These are phyloP conservation scores for Phytophthora ohioensis DNA, from an alignment of 352 stramenopile genomes.

Conservation along the genomic window DNA sequence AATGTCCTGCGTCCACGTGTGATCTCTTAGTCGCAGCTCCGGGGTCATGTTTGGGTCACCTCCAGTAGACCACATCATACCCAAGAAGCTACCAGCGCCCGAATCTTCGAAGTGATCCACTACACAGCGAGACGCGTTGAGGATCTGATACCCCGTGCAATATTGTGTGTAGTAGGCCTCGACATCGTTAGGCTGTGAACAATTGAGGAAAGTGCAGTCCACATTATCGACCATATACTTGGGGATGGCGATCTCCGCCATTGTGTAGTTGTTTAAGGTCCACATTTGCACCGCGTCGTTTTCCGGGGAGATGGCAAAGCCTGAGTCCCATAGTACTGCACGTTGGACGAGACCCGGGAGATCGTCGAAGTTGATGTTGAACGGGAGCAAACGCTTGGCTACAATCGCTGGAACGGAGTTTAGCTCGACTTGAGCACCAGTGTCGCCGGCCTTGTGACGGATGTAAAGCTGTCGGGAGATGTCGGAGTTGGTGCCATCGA, in stretches of 20 bases:
- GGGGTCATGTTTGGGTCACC: conserved; percentile 24
- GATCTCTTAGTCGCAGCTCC: conserved; percentile 28
- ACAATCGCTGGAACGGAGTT: conserved; percentile 23
- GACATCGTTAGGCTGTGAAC: conserved; percentile 34
- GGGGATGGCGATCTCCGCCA: conserved; percentile 40
- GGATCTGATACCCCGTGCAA: conserved; percentile 49
- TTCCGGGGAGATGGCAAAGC: conserved; percentile 32
- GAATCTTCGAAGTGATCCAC: conserved; percentile 33
- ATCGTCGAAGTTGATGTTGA: conserved; percentile 26
- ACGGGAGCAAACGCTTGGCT: conserved; percentile 15
- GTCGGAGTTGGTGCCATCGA: conserved; percentile 49
- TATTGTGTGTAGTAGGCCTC: conserved; percentile 29
- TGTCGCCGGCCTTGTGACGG: conserved; percentile 28
- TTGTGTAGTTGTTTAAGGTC: conserved; percentile 29
- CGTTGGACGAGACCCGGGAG: conserved; percentile 43
- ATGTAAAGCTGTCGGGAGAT: conserved; percentile 47
- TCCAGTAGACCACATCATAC: conserved; percentile 42
- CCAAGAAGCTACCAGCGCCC: conserved; percentile 9
- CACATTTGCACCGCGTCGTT: conserved; percentile 32
- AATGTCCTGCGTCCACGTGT: conserved; percentile 33
- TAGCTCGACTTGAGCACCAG: conserved; percentile 8
- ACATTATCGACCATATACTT: conserved; percentile 18
- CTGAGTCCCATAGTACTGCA: conserved; percentile 48
- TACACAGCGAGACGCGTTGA: conserved; percentile 41
- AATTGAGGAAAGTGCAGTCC: conserved; percentile 38